These are phyloP conservation scores for Saccharomycopsis guyanensis DNA, from an alignment of 805 yeast species.

Conservation along the genomic window DNA sequence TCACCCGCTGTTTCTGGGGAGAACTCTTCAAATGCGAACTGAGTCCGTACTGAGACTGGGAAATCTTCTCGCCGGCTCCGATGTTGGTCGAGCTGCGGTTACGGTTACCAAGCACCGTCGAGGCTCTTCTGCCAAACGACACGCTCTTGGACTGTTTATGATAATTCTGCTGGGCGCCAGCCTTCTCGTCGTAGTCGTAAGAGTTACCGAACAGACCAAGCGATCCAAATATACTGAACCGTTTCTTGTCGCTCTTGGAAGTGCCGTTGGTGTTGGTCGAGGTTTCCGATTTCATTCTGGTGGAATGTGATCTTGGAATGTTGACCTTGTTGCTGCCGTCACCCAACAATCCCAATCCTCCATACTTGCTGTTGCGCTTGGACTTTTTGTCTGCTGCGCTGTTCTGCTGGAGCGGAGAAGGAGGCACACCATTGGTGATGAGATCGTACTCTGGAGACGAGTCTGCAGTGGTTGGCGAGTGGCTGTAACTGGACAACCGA, in stretches of 20 bases:
- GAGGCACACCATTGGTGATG: conserved; percentile 20
- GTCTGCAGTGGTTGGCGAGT: not conserved
- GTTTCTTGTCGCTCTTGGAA: conserved; percentile 25
- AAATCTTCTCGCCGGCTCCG: not conserved
- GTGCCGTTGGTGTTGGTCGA: conserved; percentile 9
- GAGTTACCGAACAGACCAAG: conserved; percentile 25
- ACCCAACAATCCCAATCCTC: conserved; percentile 5
- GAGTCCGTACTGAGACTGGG: conserved; percentile 2
- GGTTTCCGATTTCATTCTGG: conserved; percentile 12
- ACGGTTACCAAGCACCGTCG: conserved; percentile 6
- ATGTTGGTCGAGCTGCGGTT: conserved; percentile 11
- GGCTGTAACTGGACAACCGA: not conserved
- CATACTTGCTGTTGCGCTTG: conserved; percentile 12
- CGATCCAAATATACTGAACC: conserved; percentile 37
- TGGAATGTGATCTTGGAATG: conserved; percentile 11
- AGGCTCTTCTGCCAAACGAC: conserved; percentile 14
- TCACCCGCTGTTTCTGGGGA: conserved; percentile 15
- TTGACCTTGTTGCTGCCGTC: conserved; percentile 3
- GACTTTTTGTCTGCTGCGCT: conserved; percentile 6
- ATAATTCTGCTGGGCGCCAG: not conserved
- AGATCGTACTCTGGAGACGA: conserved; percentile 25
- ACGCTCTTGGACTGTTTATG: conserved; percentile 15
- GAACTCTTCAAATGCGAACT: conserved; percentile 2
- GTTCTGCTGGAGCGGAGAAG: conserved; percentile 13
- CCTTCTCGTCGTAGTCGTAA: conserved; percentile 19